Base-by-base conservation (phyloP, 2,329 filamentous ascomycete genomes). In the Botrytis squamosa region DNA sequence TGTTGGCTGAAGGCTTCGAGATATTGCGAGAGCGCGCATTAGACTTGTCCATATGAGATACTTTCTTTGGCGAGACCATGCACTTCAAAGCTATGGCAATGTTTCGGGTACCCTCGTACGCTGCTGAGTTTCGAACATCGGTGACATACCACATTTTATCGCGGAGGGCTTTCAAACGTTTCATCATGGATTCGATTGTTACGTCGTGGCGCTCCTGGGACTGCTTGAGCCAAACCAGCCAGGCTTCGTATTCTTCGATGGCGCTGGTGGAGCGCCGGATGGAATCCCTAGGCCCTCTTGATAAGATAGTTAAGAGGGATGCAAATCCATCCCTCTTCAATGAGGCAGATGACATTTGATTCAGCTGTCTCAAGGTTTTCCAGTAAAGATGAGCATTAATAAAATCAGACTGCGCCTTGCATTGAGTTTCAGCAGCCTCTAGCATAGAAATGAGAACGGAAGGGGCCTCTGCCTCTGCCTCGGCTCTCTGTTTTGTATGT, bases 61-160 rank as follows among this genome's bases (percentile, higher is more conserved):
- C 72, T 66, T 79, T 86, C 74, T 90, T 86, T 75, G 89, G 86
- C 82, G 89, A 85, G 75, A 91, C 92, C 96, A 99, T 98, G 12
- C 92, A 94, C 82, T 96, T 97, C 68, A 99, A 85, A 7, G 95
- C 96, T 74, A 93, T 88, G 9, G 94, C 93, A 65, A 98, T 91
- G 76, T 95, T 93, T 74, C 91, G 91, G 57, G 93, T 94, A 77
- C 97, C 92, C 75, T 96, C 93, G 79, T 98, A 98, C 16, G 91
- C 90, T 67, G 91, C 92, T 6, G 96, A 98, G 79, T 95, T 95
- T 75, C 93, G 92, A 42, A 98, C 95, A 81, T 98, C 94, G 1
- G 93, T 95, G 75, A 96, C 93, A 81, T 97, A 99, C 96, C 96
- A 99, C 93, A 98, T 97, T 85, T 98, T 98, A 81, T 97, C 93